A percentile compares a stretch with the other conserved stretches of the same genome.
phyloP scores from a whole-genome alignment of 345 rosid genomes.

The Euphorbia lathyris region DNA sequence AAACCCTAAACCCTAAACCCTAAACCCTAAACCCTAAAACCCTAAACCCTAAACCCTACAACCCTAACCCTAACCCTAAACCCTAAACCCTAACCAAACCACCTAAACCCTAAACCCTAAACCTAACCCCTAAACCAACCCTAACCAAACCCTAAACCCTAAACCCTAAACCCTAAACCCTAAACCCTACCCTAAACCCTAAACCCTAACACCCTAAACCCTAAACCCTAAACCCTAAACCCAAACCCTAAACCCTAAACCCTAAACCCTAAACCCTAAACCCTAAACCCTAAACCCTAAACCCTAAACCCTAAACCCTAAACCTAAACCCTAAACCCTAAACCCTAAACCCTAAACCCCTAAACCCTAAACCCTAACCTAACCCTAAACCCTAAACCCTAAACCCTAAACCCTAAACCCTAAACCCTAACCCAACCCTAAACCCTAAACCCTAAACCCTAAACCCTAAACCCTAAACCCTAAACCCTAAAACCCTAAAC shows the following conservation, averaged over 20 bases:
- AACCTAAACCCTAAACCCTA: conserved; percentile 17
- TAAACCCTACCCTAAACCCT: conserved; percentile 24
- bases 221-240: conserved; percentile 21
- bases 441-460: conserved; percentile 11
- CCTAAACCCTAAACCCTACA: conserved; percentile 23
- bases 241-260: conserved; percentile 15
- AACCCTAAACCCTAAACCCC: conserved; percentile 13
- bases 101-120: conserved; percentile 28
- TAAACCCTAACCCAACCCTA: conserved; percentile 18
- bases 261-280: conserved; percentile 18
- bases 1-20: no score
- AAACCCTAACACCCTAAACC: no score
- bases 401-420: conserved; percentile 19
- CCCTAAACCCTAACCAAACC: conserved; percentile 22
- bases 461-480: conserved; percentile 4
- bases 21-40: conserved; percentile 27
- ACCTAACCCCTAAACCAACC: conserved; percentile 28
- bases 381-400: conserved; percentile 17
- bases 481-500: conserved; percentile 12
- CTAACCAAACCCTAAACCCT: conserved; percentile 20
- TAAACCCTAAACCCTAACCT: conserved; percentile 6
- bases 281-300: conserved; percentile 22
- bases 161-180: conserved; percentile 28
- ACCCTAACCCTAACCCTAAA: conserved; percentile 23
- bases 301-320: conserved; percentile 23